Percentiles rank a stretch among this genome's conserved stretches.
phyloP scores from a whole-genome alignment of 169 alveolate genomes.

The Plasmodium fragile region DNA sequence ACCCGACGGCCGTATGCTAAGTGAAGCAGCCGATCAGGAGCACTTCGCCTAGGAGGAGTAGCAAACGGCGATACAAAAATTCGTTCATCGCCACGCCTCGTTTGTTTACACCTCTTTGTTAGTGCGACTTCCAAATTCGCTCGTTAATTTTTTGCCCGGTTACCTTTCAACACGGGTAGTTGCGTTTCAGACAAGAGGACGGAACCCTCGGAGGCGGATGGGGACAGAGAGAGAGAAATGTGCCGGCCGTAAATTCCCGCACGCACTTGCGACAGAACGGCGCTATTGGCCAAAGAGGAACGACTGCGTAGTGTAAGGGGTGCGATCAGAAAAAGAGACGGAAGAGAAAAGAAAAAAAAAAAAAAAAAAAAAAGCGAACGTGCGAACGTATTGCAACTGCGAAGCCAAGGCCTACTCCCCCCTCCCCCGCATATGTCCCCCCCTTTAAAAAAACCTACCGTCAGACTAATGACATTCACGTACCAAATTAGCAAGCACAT shows the following conservation, averaged over 20 bases:
- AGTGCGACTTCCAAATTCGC: background rate
- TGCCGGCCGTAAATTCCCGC: background rate
- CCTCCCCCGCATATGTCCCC: background rate
- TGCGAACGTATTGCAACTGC: background rate
- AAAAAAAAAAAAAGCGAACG: background rate
- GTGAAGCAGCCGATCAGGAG: background rate
- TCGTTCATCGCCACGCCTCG: background rate
- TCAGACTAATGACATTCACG: constrained; percentile 39
- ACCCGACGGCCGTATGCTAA: background rate
- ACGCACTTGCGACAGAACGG: background rate
- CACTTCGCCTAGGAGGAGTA: background rate
- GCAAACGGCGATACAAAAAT: background rate
- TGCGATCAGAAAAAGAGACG: background rate
- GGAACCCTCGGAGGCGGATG: background rate
- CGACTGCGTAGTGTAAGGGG: background rate
- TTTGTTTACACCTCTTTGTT: background rate
- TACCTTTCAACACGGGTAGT: background rate
- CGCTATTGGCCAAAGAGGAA: background rate
- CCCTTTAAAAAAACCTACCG: constrained; percentile 7
- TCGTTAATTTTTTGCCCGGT: background rate
- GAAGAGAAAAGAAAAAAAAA: background rate
- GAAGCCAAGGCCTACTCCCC: background rate
- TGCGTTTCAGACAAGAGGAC: background rate
- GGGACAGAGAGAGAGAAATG: background rate
- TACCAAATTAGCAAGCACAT: constrained; percentile 9